A percentile compares a stretch with the other conserved stretches of the same genome.
phyloP scores from a whole-genome alignment of 225 moss, liverwort and hornwort species.

The Polytrichum formosum region DNA sequence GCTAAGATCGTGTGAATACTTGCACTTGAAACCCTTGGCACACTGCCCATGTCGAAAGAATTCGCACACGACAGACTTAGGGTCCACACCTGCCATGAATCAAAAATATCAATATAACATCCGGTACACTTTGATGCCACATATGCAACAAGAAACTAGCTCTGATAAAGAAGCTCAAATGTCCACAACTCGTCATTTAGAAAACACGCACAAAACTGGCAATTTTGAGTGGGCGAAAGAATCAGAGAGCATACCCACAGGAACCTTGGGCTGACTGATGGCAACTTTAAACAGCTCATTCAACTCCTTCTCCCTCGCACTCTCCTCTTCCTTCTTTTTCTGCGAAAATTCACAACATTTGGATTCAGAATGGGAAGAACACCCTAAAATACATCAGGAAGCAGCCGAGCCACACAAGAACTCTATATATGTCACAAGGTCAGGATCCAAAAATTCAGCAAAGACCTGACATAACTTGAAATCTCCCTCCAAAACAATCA shows the following conservation, averaged over 20 bases:
- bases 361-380: not conserved
- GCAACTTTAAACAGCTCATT: slow-evolving; percentile 99
- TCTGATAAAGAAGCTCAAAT: no score
- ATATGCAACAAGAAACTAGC: not conserved
- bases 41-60: slow-evolving; percentile 97
- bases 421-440: no score
- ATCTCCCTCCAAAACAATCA: no score
- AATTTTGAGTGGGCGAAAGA: not conserved
- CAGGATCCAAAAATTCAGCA: no score
- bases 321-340: slow-evolving; percentile 96
- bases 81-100: slow-evolving; percentile 79
- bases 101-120: not conserved
- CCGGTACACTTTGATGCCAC: not conserved
- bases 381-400: not conserved
- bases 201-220: not conserved
- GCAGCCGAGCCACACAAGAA: no score
- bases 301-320: slow-evolving; percentile 84
- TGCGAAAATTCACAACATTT: slow-evolving; percentile 22
- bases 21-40: slow-evolving; percentile 97
- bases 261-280: slow-evolving; percentile 98
- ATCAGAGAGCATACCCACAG: slow-evolving; percentile 50
- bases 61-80: slow-evolving; percentile 95
- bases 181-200: not conserved
- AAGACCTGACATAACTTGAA: no score
- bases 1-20: slow-evolving; percentile 94